These are phyloP conservation scores for Silene uniflora DNA, from an alignment of 148 eudicot genomes.

Conservation along the genomic window DNA sequence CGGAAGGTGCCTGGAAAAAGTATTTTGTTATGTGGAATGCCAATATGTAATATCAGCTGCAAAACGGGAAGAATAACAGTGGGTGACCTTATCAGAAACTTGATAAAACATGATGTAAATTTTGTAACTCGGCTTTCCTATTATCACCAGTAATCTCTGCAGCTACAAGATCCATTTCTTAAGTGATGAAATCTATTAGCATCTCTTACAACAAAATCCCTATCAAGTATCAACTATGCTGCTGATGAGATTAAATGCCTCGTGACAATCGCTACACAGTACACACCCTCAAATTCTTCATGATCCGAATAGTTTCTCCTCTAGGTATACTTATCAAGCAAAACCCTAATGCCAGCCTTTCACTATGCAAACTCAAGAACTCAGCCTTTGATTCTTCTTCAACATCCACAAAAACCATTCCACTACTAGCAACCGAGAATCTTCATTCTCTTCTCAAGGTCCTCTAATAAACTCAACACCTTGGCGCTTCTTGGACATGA, in stretches of 20 bases:
- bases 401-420: conserved; percentile 52
- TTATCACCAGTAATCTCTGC: conserved; percentile 60
- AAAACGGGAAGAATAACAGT: too few species aligned
- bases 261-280: conserved; percentile 63
- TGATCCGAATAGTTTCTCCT: conserved; percentile 59
- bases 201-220: conserved; percentile 70
- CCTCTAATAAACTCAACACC: conserved; percentile 41
- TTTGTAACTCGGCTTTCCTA: too few species aligned
- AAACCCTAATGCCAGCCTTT: conserved; percentile 59
- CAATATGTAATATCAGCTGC: too few species aligned
- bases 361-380: conserved; percentile 54
- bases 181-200: conserved; percentile 68
- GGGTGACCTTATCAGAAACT: too few species aligned
- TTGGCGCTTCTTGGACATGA: conserved; percentile 44
- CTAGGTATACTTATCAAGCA: conserved; percentile 45
- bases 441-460: conserved; percentile 58
- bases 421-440: conserved; percentile 46
- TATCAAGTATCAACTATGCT: conserved; percentile 46
- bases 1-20: too few species aligned
- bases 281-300: conserved; percentile 67
- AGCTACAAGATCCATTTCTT: conserved; percentile 52
- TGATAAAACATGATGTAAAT: too few species aligned
- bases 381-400: conserved; percentile 65
- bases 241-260: conserved; percentile 64
- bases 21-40: too few species aligned